Base-by-base conservation (phyloP, 352 stramenopile species). In the Phytophthora tubulina region DNA sequence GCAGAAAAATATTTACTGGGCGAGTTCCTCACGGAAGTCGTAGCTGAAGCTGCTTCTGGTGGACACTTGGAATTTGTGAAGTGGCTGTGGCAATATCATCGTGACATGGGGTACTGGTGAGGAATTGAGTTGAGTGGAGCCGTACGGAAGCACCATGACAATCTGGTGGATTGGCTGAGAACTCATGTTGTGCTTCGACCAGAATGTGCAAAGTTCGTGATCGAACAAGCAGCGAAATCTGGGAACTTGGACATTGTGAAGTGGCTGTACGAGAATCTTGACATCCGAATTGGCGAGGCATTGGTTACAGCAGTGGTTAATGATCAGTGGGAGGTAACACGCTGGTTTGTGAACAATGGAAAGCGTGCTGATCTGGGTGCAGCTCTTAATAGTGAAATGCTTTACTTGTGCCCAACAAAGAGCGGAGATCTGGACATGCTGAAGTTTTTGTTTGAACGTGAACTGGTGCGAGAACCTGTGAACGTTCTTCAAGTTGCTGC, bases 31-130 rank as follows among this genome's bases (percentile, higher is more conserved):
- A 60, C 51, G 15, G 33, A 64, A 13, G 50, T 55, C 6, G 51
- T 68, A 36, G 39, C 41, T 21, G 49, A 53, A 17, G 65, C 65
- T 17, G 46, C 57, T 39, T 33, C 41, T 30, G 27, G 53, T 33
- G 65, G 65, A 57, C 51, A 67, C 36, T 21, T 73, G 6, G 15
- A 63, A 14, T 49, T 73, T 32, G 6, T 73, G 14, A 10, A 68
- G 57, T 73, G 52, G 52, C 11, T 73, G 33, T 68, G 48, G 44
- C 17, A 58, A 1, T 50, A 62, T 30, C 36, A 46, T 41, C 52
- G n/a, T 21, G 39, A 27, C 4, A 45, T 54, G 3, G 21, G 33
- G 13, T 68, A 63, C 35, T 73, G 52, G 38, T 57, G 65, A 5
- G 42, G 21, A 7, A 49, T 55, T 30, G 65, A 73, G 50, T 39